phyloP scores from a whole-genome alignment of 2,329 filamentous ascomycete species.

The Periconia digitata region DNA sequence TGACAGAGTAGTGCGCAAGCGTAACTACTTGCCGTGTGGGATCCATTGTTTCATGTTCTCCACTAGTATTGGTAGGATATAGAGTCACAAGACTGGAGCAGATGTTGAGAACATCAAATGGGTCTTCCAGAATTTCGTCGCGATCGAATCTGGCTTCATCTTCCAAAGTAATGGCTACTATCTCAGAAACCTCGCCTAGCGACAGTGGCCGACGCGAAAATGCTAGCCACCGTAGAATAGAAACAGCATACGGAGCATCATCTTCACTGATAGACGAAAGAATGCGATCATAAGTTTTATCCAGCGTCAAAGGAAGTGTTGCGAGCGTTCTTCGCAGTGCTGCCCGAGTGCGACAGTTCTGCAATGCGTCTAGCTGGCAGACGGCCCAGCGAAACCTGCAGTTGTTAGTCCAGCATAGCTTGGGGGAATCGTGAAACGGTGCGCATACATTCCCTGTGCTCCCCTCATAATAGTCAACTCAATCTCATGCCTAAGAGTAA shows the following conservation, averaged over 20 bases:
- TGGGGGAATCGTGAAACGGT: not conserved
- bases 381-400: slow-evolving; percentile 31
- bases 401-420: slow-evolving; percentile 2
- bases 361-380: slow-evolving; percentile 26
- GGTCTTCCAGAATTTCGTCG: slow-evolving; percentile 38
- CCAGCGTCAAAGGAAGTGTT: slow-evolving; percentile 23
- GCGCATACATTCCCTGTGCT: slow-evolving; percentile 29
- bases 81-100: slow-evolving; percentile 37
- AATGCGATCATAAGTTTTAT: slow-evolving; percentile 33
- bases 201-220: slow-evolving; percentile 24
- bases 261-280: slow-evolving; percentile 19
- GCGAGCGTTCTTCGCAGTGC: slow-evolving; percentile 21
- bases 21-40: slow-evolving; percentile 7
- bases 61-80: slow-evolving; percentile 2
- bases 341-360: slow-evolving; percentile 19
- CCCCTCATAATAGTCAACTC: slow-evolving; percentile 30
- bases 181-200: slow-evolving; percentile 26
- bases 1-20: slow-evolving; percentile 40
- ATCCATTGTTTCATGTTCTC: not conserved
- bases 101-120: slow-evolving; percentile 29
- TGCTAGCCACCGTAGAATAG: slow-evolving; percentile 27
- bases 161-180: slow-evolving; percentile 27
- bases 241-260: slow-evolving; percentile 17
- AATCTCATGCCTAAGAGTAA: slow-evolving; percentile 27
- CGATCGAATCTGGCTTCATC: slow-evolving; percentile 32